Conservation (phyloP, 2,329 filamentous ascomycete genomes). For the Fusarium euwallaceae region DNA sequence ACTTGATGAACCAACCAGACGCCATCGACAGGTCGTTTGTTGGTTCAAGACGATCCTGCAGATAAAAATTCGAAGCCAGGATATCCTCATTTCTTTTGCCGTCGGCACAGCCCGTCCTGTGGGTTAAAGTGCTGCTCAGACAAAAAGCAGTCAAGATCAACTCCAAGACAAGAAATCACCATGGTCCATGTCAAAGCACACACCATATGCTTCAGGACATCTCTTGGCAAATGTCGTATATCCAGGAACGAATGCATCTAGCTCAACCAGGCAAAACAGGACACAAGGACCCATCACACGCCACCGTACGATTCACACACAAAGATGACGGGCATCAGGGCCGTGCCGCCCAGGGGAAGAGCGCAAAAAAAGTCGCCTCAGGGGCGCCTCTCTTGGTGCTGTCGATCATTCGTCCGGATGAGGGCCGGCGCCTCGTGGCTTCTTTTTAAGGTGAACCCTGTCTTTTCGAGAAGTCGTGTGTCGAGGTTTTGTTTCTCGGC, state of each 20-base stretch:
- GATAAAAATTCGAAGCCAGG: not conserved
- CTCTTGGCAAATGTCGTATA: conserved; percentile 4
- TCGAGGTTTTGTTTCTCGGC: conserved; percentile 7
- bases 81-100: not conserved
- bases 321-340: conserved; percentile 1
- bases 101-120: not conserved
- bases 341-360: conserved; percentile 6
- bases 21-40: not conserved
- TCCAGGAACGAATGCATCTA: conserved; percentile 7
- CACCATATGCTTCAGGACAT: not conserved
- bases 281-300: not conserved
- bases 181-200: conserved; percentile 1
- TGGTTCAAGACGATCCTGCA: not conserved
- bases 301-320: conserved; percentile 26
- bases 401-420: conserved; percentile 18
- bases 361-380: not conserved
- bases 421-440: conserved; percentile 10
- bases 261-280: not conserved
- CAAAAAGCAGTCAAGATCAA: not conserved
- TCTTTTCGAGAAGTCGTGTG: not conserved
- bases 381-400: conserved; percentile 6
- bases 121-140: not conserved
- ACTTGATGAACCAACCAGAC: not conserved
- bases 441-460: conserved; percentile 4
- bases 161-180: not conserved